Base-by-base conservation (phyloP, 768 basidiomycete genomes). In the Artomyces pyxidatus region DNA sequence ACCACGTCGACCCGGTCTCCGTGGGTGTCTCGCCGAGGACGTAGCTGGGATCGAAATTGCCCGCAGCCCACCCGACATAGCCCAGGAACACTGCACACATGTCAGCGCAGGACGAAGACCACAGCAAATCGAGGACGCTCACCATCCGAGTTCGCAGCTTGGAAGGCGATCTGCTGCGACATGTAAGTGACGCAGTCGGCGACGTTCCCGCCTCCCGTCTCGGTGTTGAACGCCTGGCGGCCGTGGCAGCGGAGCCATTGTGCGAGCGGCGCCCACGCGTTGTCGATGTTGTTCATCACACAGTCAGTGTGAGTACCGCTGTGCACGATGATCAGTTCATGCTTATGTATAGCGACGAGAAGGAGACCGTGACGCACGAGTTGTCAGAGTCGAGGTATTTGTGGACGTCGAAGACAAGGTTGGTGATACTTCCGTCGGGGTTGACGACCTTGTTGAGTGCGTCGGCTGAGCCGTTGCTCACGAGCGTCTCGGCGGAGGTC, bases 381-480 rank as follows among this genome's bases (percentile, higher is more conserved):
- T 72, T 74, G 55, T 80, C 77, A 14, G 56, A 65, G 61, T 82
- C 80, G 42, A 78, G 71, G 63, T 81, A 81, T 58, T 78, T 75
- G 69, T 82, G 80, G 2, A 80, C 78, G 55, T 83, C 81, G 56
- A 82, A 73, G 50, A 82, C 63, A 37, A 81, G 69, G 57, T 68
- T 68, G 21, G 63, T 70, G 12, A 48, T 67, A 19, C 63, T 67
- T 5, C 75, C 72, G 51, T 77, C 75, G 26, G 68, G 71, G 54
- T 76, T 76, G 5, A 42, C 66, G 30, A 78, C 71, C 37, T 57
- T 67, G 52, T 52, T 57, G 27, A 83, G 64, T 3, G 78, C 73
- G 12, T 67, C 69, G 2, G 71, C 77, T 23, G 76, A 77, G 4
- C 73, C 73, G 42, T 74, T 73, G 3, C 72, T 70, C 37, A 76